A percentile compares a stretch with the other conserved stretches of the same genome.
These are phyloP conservation scores for Hepatocystis sp. DNA, from an alignment of 169 alveolate genomes.

Conservation along the genomic window DNA sequence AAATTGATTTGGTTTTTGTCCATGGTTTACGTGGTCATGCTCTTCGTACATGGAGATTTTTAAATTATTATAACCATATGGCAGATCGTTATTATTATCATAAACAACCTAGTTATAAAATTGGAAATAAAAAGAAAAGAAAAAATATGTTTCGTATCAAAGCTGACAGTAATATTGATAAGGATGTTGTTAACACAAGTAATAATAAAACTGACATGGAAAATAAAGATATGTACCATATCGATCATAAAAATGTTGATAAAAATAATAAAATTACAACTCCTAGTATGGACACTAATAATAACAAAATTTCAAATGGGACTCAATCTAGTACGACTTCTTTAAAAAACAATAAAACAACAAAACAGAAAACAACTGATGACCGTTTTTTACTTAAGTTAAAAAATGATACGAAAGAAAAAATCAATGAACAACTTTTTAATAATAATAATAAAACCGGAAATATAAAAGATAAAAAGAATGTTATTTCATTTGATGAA, in stretches of 20 bases:
- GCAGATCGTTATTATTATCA: slow-evolving; percentile 25
- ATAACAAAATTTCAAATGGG: too few relatives aligned
- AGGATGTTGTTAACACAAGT: too few relatives aligned
- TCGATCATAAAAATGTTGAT: too few relatives aligned
- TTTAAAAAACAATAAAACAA: too few relatives aligned
- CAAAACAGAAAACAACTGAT: background rate
- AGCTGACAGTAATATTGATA: too few relatives aligned
- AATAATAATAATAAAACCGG: slow-evolving; percentile 4
- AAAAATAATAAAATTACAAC: too few relatives aligned
- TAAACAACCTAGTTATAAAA: slow-evolving; percentile 9
- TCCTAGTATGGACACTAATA: too few relatives aligned
- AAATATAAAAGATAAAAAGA: slow-evolving; percentile 25
- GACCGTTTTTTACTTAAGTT: background rate
- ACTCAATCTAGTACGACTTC: too few relatives aligned
- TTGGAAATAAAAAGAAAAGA: slow-evolving; percentile 2
- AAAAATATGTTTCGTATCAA: too few relatives aligned
- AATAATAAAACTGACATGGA: too few relatives aligned
- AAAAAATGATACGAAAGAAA: slow-evolving; percentile 7
- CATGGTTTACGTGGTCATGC: slow-evolving; percentile 69
- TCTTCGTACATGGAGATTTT: slow-evolving; percentile 68
- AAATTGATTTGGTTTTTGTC: slow-evolving; percentile 33
- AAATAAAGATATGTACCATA: too few relatives aligned
- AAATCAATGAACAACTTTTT: slow-evolving; percentile 4
- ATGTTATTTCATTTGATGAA: slow-evolving; percentile 50
- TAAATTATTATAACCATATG: slow-evolving; percentile 13